Conservation (phyloP, 192 early-diverging fungal genomes). For the Entrophospora sp. region DNA sequence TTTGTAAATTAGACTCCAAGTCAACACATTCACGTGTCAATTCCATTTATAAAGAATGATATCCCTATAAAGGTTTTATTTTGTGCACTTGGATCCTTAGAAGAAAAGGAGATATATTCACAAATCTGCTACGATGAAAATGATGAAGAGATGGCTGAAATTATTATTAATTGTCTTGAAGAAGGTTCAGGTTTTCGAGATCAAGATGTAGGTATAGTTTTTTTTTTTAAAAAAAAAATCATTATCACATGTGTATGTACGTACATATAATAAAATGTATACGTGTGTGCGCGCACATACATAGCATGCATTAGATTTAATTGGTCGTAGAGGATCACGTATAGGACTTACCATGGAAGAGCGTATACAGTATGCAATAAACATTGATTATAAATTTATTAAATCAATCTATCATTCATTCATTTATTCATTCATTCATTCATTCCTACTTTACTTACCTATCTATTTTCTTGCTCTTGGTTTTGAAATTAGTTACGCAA, state of each 20-base stretch:
- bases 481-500: constrained; percentile 59
- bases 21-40: constrained; percentile 73
- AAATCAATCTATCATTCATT: no score
- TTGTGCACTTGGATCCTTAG: constrained; percentile 84
- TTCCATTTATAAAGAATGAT: constrained; percentile 89
- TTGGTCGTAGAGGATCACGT: constrained; percentile 84
- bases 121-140: constrained; percentile 94
- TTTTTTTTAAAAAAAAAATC: no score
- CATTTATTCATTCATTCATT: no score
- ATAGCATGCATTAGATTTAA: constrained; percentile 41
- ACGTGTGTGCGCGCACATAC: no score
- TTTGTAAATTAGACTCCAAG: constrained; percentile 33
- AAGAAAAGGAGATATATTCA: constrained; percentile 89
- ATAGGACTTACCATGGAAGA: constrained; percentile 76
- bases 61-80: constrained; percentile 92
- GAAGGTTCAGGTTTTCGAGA: constrained; percentile 96
- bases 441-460: no score
- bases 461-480: no score
- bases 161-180: constrained; percentile 92
- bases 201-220: constrained; percentile 69
- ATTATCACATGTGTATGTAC: no score
- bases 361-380: constrained; percentile 75
- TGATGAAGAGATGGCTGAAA: constrained; percentile 87
- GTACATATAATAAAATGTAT: no score
- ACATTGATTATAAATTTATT: no score